Conservation (phyloP, 1,284 basidiomycete genomes). For the Takashimella tepidaria region DNA sequence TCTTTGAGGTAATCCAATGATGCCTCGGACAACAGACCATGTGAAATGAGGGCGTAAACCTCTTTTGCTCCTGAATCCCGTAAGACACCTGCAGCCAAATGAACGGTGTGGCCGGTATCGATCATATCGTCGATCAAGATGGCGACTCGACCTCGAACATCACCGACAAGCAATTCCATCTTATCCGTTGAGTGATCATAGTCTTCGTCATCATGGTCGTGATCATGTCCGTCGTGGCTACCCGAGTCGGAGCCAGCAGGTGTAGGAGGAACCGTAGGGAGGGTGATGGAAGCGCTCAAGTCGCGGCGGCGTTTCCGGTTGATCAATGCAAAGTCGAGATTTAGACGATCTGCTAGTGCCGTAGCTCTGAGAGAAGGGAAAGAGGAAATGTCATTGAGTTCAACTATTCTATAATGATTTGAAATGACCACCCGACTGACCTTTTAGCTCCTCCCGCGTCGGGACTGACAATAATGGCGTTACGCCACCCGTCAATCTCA, state of each 20-base stretch:
- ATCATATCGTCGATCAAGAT: conserved; percentile 99
- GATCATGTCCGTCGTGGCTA: conserved; percentile 25
- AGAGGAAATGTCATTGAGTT: not conserved
- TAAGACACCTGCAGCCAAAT: conserved; percentile 77
- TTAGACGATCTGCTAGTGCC: conserved; percentile 89
- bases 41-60: conserved; percentile 85
- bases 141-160: conserved; percentile 87
- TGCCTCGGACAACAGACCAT: conserved; percentile 83
- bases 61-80: conserved; percentile 81
- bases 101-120: conserved; percentile 85
- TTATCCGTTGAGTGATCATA: conserved; percentile 49
- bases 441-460: conserved; percentile 98
- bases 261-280: conserved; percentile 45
- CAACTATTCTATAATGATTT: too few species aligned
- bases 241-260: conserved; percentile 41
- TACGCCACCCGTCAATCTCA: conserved; percentile 77
- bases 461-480: conserved; percentile 90
- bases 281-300: conserved; percentile 25
- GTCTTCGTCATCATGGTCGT: conserved; percentile 46
- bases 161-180: conserved; percentile 97
- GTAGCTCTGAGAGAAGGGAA: conserved; percentile 61
- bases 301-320: conserved; percentile 75
- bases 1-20: conserved; percentile 70
- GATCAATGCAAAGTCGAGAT: conserved; percentile 94
- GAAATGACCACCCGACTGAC: too few species aligned